A percentile compares a stretch with the other conserved stretches of the same genome.
These are phyloP conservation scores for Streptanthus diversifolius DNA, from an alignment of 345 rosid genomes.

Conservation along the genomic window DNA sequence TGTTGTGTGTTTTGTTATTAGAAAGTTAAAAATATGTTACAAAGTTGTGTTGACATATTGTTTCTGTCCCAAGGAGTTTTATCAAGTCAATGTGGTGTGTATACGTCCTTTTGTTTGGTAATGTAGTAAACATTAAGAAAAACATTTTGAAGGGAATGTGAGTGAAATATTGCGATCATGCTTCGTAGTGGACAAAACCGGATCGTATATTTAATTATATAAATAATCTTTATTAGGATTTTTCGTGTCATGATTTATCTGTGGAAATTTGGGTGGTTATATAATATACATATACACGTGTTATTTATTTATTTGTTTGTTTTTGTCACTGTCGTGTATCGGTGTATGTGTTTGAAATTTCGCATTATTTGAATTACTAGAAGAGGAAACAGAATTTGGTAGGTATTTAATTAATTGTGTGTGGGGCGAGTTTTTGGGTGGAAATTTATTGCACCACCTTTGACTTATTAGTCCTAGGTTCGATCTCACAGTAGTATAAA, in stretches of 20 bases:
- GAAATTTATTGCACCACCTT: too few species aligned
- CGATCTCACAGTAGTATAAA: too few species aligned
- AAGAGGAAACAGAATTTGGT: too few species aligned
- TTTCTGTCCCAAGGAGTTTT: not conserved
- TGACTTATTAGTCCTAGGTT: too few species aligned
- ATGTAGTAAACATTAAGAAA: not conserved
- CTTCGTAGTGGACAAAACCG: constrained; percentile 17
- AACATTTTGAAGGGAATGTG: not conserved
- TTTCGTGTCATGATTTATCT: not conserved
- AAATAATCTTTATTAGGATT: not conserved
- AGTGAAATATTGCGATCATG: constrained; percentile 20
- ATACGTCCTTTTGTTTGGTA: not conserved
- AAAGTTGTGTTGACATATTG: not conserved
- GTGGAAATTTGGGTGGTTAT: too few species aligned
- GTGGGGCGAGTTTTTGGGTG: too few species aligned
- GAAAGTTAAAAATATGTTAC: not conserved
- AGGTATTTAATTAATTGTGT: too few species aligned
- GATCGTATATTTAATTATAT: not conserved
- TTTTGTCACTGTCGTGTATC: too few species aligned
- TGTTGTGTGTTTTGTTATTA: not conserved
- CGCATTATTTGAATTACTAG: too few species aligned
- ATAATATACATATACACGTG: too few species aligned
- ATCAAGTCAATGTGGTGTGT: constrained; percentile 5
- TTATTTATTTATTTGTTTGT: too few species aligned
- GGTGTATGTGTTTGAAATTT: too few species aligned